Conservation (phyloP, 768 basidiomycete genomes). For the Phaeotremella fagi region DNA sequence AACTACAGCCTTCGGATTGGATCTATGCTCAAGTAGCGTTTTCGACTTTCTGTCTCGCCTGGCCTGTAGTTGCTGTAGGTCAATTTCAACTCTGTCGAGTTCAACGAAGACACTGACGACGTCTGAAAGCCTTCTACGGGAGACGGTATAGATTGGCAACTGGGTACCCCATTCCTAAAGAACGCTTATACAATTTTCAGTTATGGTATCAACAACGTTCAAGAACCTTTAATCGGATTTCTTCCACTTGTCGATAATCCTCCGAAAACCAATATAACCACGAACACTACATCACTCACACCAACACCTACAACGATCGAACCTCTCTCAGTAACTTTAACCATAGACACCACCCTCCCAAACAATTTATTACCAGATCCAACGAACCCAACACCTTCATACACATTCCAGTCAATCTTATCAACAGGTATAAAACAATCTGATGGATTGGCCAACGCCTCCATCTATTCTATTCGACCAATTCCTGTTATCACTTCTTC, state of each 20-base stretch:
- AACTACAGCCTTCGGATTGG: slow-evolving; percentile 46
- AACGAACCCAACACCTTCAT: slow-evolving; percentile 14
- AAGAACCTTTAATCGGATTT: slow-evolving; percentile 44
- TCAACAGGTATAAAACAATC: slow-evolving; percentile 9
- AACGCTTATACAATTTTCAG: slow-evolving; percentile 42
- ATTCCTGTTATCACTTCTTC: slow-evolving; percentile 14
- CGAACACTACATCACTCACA: background rate
- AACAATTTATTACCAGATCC: slow-evolving; percentile 20
- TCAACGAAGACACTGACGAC: background rate
- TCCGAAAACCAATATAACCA: background rate
- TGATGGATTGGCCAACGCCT: slow-evolving; percentile 17
- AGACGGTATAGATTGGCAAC: slow-evolving; percentile 46
- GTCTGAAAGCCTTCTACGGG: slow-evolving; percentile 19
- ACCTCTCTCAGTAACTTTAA: slow-evolving; percentile 14
- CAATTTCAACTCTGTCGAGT: background rate
- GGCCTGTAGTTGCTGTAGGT: slow-evolving; percentile 34
- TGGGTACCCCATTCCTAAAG: slow-evolving; percentile 43
- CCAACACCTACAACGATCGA: slow-evolving; percentile 5
- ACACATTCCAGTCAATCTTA: slow-evolving; percentile 10
- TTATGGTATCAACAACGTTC: slow-evolving; percentile 39
- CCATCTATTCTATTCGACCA: slow-evolving; percentile 12
- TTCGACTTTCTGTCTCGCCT: slow-evolving; percentile 39
- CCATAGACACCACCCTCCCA: slow-evolving; percentile 19
- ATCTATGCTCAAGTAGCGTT: slow-evolving; percentile 34
- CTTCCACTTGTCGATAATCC: slow-evolving; percentile 22